Evolutionary conservation across 805 yeast genomes (phyloP).

Genomic region (Kregervanrija pseudodelftensis): DNA sequence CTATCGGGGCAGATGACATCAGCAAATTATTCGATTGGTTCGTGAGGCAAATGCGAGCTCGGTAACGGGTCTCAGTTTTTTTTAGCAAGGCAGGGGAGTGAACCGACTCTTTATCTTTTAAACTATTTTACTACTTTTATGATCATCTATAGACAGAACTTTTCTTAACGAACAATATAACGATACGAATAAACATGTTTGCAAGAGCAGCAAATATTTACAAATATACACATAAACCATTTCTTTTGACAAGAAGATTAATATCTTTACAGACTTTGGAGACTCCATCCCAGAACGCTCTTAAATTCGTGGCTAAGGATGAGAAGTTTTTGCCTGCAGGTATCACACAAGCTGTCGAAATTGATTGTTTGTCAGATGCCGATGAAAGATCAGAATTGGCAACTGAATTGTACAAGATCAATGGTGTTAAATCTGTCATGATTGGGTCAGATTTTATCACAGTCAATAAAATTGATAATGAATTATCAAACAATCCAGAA

Average conservation of each 20-base stretch:
- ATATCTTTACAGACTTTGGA: constrained; percentile 36
- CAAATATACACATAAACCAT: too few species aligned
- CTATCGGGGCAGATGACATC: background rate
- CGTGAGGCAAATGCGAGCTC: too few species aligned
- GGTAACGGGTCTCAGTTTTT: too few species aligned
- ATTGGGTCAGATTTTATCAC: constrained; percentile 71
- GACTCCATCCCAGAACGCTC: constrained; percentile 73
- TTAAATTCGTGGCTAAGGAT: constrained; percentile 53
- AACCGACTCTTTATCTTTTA: too few species aligned
- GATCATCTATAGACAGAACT: too few species aligned
- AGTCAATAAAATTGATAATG: constrained; percentile 45
- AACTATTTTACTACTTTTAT: too few species aligned
- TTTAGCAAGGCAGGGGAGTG: too few species aligned
- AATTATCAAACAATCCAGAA: constrained; percentile 26
- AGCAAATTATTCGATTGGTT: too few species aligned
- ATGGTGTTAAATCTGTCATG: constrained; percentile 66
- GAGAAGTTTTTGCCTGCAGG: constrained; percentile 39
- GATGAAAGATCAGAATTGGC: constrained; percentile 59
- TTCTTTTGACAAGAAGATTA: constrained; percentile 6
- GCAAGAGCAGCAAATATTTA: too few species aligned
- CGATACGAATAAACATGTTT: too few species aligned
- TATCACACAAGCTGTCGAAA: constrained; percentile 39
- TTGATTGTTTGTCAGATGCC: constrained; percentile 47
- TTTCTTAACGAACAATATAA: too few species aligned
- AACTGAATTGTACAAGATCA: constrained; percentile 45